phyloP scores from a whole-genome alignment of 805 yeast species.

The Suhomyces sp. region DNA sequence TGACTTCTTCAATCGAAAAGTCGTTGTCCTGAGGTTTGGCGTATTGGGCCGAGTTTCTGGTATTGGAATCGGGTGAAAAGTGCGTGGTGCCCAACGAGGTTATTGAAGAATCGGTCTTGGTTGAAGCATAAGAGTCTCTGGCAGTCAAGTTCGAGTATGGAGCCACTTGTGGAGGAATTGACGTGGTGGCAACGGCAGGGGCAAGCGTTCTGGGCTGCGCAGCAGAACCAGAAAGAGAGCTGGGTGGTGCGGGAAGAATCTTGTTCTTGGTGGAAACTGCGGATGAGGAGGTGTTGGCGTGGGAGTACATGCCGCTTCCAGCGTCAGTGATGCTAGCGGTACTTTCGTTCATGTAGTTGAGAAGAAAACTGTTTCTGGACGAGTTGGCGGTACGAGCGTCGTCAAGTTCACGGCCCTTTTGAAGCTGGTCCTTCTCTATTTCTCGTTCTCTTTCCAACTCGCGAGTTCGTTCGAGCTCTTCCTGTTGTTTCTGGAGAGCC shows the following conservation, averaged over 20 bases:
- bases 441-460: constrained; percentile 9
- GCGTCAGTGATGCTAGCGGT: not conserved
- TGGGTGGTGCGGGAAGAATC: constrained; percentile 3
- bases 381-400: constrained; percentile 8
- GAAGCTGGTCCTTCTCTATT: not conserved
- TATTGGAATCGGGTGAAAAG: constrained; percentile 6
- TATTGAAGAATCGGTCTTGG: constrained; percentile 13
- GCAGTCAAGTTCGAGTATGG: constrained; percentile 1
- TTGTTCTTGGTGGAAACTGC: constrained; percentile 4
- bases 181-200: constrained; percentile 4
- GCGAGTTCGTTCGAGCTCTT: constrained; percentile 10
- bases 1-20: constrained; percentile 38
- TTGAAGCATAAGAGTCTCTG: constrained; percentile 15
- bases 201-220: constrained; percentile 4
- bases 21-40: constrained; percentile 17
- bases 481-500: constrained; percentile 28
- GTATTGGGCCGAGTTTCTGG: not conserved
- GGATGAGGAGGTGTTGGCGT: constrained; percentile 4
- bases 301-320: constrained; percentile 2
- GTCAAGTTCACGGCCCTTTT: constrained; percentile 5
- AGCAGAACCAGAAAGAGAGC: not conserved
- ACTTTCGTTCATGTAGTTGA: constrained; percentile 10
- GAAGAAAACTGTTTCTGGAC: constrained; percentile 10
- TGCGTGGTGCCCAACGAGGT: constrained; percentile 13
- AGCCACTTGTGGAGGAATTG: constrained; percentile 2